phyloP scores from a whole-genome alignment of 495 filamentous ascomycete species.

The Penicillium crystallinum region DNA sequence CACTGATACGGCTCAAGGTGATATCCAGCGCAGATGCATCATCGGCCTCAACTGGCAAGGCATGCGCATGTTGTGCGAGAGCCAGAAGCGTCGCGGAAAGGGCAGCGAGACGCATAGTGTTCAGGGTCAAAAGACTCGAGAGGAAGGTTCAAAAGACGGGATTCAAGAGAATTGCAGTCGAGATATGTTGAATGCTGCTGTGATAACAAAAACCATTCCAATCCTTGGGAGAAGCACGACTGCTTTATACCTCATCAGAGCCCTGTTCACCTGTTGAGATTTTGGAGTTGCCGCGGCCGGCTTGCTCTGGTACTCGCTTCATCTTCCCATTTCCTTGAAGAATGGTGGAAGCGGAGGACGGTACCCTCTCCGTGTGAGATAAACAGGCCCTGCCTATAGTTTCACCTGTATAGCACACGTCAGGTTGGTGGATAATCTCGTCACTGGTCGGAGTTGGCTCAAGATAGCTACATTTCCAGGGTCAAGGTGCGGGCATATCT shows the following conservation, averaged over 20 bases:
- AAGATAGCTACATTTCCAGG: neutral
- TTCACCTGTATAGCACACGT: neutral
- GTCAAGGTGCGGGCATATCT: neutral
- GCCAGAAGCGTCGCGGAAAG: conserved; percentile 31
- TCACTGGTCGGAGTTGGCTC: neutral
- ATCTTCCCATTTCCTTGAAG: neutral
- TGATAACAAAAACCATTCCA: neutral
- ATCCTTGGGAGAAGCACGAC: neutral
- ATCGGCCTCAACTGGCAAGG: conserved; percentile 38
- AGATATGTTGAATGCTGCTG: neutral
- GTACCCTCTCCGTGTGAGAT: conserved; percentile 1
- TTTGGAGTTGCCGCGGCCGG: neutral
- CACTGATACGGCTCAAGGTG: conserved; percentile 47
- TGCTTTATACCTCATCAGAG: neutral
- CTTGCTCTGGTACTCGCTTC: neutral
- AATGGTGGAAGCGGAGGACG: conserved; percentile 2
- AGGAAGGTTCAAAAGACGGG: neutral
- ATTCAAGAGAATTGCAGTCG: neutral
- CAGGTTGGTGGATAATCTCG: neutral
- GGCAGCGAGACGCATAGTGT: conserved; percentile 15
- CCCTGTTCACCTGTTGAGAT: neutral
- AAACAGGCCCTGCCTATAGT: neutral
- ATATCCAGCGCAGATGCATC: conserved; percentile 46
- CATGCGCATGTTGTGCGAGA: conserved; percentile 35
- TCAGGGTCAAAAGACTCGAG: neutral